Evolutionary conservation across 176 grass and related monocot species (phyloP).

Genomic region (Alopecurus myosuroides): DNA sequence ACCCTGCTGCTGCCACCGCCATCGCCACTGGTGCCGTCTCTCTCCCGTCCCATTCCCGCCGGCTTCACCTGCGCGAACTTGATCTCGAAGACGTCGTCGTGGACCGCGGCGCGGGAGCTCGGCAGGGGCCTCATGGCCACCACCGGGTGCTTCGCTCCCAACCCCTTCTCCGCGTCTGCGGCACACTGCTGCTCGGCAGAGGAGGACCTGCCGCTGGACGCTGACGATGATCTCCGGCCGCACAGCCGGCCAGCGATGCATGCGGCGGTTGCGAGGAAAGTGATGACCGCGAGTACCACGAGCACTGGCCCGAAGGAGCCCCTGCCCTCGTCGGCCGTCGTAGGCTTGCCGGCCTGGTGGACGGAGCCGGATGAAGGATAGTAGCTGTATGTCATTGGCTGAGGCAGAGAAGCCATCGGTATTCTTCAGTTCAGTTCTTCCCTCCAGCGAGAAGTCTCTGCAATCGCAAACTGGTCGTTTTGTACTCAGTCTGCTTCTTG

Average conservation of each 20-base stretch:
- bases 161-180: conserved; percentile 37
- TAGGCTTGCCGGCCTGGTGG: background rate
- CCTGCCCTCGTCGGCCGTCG: background rate
- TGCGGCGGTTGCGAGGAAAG: conserved; percentile 34
- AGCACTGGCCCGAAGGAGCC: conserved; percentile 56
- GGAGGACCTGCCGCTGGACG: background rate
- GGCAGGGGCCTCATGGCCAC: conserved; percentile 32
- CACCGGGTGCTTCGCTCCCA: conserved; percentile 13
- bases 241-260: conserved; percentile 51
- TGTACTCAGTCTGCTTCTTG: background rate
- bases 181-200: background rate
- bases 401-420: conserved; percentile 25
- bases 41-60: background rate
- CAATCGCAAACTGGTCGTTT: background rate
- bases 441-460: background rate
- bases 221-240: background rate
- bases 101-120: conserved; percentile 40
- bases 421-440: background rate
- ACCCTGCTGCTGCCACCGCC: background rate
- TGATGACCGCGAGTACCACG: conserved; percentile 43
- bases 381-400: conserved; percentile 29
- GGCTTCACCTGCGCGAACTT: conserved; percentile 38
- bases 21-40: background rate
- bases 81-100: conserved; percentile 47
- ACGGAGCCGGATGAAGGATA: conserved; percentile 17